Evolutionary conservation across 2,329 filamentous ascomycete genomes (phyloP).

Genomic region (Gaeumannomyces tritici): DNA sequence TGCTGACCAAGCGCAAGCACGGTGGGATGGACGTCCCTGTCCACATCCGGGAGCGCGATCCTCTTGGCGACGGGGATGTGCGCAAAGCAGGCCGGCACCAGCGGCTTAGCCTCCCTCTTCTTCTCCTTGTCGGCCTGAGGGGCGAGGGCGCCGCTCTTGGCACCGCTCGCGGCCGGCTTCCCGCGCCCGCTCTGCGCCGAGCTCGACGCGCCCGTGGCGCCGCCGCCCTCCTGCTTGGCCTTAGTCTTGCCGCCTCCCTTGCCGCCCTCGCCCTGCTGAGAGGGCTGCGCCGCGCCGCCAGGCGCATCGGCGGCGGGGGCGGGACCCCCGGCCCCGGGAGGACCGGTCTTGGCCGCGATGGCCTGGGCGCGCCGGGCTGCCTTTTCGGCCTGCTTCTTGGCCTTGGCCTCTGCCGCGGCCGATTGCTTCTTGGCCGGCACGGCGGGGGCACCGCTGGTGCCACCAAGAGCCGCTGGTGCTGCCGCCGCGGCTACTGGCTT

Average conservation of each 20-base stretch:
- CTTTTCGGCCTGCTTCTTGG: conserved; percentile 84
- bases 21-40: conserved; percentile 76
- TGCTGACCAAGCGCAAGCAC: conserved; percentile 81
- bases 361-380: conserved; percentile 69
- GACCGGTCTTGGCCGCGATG: conserved; percentile 44
- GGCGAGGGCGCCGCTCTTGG: neutral
- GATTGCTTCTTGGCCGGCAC: conserved; percentile 45
- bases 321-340: conserved; percentile 26
- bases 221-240: conserved; percentile 29
- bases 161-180: conserved; percentile 20
- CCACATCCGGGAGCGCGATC: conserved; percentile 44
- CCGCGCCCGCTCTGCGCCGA: neutral
- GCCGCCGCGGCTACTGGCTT: conserved; percentile 8
- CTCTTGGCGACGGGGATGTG: conserved; percentile 64
- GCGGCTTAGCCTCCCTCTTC: conserved; percentile 46
- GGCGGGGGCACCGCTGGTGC: conserved; percentile 1
- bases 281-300: neutral
- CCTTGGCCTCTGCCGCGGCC: conserved; percentile 68
- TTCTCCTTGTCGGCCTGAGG: conserved; percentile 26
- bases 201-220: neutral
- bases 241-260: conserved; percentile 37
- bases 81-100: conserved; percentile 65
- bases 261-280: conserved; percentile 20
- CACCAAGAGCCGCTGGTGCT: neutral
- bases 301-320: conserved; percentile 18